Conservation (phyloP, 768 basidiomycete genomes). For the Royoungia palumana region DNA sequence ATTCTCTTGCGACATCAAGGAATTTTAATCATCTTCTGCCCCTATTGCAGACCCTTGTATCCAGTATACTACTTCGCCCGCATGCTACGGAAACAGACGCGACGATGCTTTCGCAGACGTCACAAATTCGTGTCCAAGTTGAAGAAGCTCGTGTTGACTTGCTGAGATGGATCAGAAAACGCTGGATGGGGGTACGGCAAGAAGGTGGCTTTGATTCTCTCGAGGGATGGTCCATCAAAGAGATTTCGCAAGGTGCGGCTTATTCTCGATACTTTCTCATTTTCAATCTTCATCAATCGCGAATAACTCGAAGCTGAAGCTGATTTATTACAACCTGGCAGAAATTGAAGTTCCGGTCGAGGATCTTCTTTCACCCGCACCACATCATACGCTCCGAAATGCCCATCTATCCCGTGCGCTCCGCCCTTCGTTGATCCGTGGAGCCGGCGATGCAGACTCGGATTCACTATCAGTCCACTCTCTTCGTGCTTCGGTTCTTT, state of each 20-base stretch:
- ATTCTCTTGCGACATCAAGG: background rate
- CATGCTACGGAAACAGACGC: conserved; percentile 55
- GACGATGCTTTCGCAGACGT: conserved; percentile 67
- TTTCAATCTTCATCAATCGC: background rate
- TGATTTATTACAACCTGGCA: conserved; percentile 24
- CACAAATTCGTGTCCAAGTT: conserved; percentile 65
- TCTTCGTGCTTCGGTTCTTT: conserved; percentile 42
- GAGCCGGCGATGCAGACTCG: conserved; percentile 32
- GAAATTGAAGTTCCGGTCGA: conserved; percentile 79
- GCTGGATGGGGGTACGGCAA: conserved; percentile 73
- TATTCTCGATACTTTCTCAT: background rate
- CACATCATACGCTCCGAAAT: conserved; percentile 25
- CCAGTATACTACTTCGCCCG: conserved; percentile 64
- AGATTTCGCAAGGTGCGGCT: conserved; percentile 50
- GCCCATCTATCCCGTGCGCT: conserved; percentile 27
- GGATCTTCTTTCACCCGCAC: conserved; percentile 58
- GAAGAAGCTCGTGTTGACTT: conserved; percentile 56
- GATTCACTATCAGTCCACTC: conserved; percentile 46
- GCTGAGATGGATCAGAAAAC: conserved; percentile 65
- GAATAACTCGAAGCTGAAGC: background rate
- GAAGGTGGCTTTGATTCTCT: conserved; percentile 78
- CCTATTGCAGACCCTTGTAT: conserved; percentile 58
- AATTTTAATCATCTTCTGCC: background rate
- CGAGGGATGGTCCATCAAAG: conserved; percentile 86
- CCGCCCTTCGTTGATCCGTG: conserved; percentile 28